Percentiles rank a stretch among this genome's conserved stretches.
Conservation (phyloP, 352 stramenopile genomes). For the Elongisporangium undulatum region DNA sequence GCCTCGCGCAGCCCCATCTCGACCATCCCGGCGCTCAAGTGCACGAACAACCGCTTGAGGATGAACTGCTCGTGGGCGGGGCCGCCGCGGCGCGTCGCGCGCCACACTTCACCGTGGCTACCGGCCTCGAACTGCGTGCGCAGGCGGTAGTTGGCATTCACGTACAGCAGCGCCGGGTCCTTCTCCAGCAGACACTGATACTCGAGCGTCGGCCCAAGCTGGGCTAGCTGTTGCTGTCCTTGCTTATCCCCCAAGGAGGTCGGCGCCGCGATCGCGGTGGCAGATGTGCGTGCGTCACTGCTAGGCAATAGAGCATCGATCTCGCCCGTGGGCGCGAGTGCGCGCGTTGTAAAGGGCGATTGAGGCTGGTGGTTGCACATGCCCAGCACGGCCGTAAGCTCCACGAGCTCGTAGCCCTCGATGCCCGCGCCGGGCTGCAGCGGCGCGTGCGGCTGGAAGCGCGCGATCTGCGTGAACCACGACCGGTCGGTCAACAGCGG, state of each 20-base stretch:
- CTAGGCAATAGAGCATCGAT: conserved; percentile 13
- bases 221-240: neutral
- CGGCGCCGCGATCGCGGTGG: conserved; percentile 14
- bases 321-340: neutral
- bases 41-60: conserved; percentile 83
- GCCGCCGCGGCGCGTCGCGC: conserved; percentile 21
- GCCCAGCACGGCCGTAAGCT: conserved; percentile 56
- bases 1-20: conserved; percentile 80
- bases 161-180: conserved; percentile 55
- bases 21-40: conserved; percentile 54
- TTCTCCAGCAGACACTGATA: conserved; percentile 45
- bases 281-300: conserved; percentile 6
- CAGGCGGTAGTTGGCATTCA: conserved; percentile 74
- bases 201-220: conserved; percentile 52
- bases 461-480: conserved; percentile 45
- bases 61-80: conserved; percentile 53
- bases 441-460: conserved; percentile 13
- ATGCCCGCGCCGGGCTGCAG: conserved; percentile 35
- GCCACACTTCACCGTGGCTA: conserved; percentile 83
- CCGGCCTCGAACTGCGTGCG: conserved; percentile 80
- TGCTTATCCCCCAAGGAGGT: conserved; percentile 1
- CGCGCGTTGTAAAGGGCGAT: neutral
- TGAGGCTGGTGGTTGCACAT: conserved; percentile 47
- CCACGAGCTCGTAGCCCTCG: conserved; percentile 69
- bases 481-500: conserved; percentile 39